Evolutionary conservation across 2,329 filamentous ascomycete species (phyloP).

Genomic region (Aspergillus nomiae): DNA sequence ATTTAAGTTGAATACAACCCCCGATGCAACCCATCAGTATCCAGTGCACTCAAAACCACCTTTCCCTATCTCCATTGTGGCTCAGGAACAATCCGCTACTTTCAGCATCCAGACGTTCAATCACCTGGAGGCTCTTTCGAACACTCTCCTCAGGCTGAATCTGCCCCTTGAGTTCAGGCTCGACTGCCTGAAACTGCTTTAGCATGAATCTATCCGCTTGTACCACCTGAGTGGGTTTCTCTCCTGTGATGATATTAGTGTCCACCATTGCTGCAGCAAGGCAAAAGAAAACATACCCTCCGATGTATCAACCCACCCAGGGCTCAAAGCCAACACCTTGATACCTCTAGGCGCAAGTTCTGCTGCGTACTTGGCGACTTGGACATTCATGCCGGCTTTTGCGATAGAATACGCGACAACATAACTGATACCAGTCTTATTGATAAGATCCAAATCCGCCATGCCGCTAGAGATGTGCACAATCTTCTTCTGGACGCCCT

Average conservation of each 20-base stretch:
- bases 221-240: neutral
- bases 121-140: neutral
- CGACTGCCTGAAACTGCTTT: neutral
- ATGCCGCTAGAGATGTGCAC: slow-evolving; percentile 42
- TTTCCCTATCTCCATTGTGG: neutral
- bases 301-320: slow-evolving; percentile 20
- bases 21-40: neutral
- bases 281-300: neutral
- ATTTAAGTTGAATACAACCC: neutral
- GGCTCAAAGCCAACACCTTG: slow-evolving; percentile 36
- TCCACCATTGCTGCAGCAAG: neutral
- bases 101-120: neutral
- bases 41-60: neutral
- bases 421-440: slow-evolving; percentile 23
- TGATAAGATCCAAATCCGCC: slow-evolving; percentile 32
- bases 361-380: slow-evolving; percentile 45
- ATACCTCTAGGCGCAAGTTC: slow-evolving; percentile 36
- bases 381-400: slow-evolving; percentile 47
- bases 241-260: neutral
- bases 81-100: neutral
- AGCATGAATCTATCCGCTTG: neutral
- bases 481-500: slow-evolving; percentile 46
- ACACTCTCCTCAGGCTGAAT: neutral
- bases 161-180: neutral
- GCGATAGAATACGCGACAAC: slow-evolving; percentile 38